Conservation (phyloP, 1,284 basidiomycete genomes). For the Rhodotorula sp. region DNA sequence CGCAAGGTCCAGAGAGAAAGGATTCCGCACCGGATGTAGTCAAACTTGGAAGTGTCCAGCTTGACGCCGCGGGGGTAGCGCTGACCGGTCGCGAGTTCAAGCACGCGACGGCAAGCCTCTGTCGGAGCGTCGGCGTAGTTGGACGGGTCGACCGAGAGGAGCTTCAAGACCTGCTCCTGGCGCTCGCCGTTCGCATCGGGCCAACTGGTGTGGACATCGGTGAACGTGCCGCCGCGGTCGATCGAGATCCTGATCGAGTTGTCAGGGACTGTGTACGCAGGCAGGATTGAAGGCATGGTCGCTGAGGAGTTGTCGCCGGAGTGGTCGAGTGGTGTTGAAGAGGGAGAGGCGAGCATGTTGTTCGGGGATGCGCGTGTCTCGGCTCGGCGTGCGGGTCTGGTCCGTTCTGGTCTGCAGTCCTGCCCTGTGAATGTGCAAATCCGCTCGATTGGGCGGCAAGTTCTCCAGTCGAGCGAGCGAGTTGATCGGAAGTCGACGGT, state of each 20-base stretch:
- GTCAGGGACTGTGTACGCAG: slow-evolving; percentile 9
- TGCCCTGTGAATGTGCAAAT: too few relatives aligned
- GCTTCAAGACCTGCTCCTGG: slow-evolving; percentile 50
- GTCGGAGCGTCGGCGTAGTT: slow-evolving; percentile 94
- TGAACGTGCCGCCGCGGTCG: slow-evolving; percentile 48
- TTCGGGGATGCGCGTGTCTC: background rate
- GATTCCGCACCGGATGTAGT: slow-evolving; percentile 61
- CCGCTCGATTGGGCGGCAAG: too few relatives aligned
- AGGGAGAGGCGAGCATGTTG: background rate
- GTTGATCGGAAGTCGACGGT: too few relatives aligned
- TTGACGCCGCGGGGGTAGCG: slow-evolving; percentile 64
- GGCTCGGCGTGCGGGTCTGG: background rate
- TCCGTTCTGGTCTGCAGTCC: background rate
- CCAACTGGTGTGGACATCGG: slow-evolving; percentile 45
- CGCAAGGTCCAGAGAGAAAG: slow-evolving; percentile 66
- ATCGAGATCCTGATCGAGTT: slow-evolving; percentile 20
- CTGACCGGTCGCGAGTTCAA: slow-evolving; percentile 71
- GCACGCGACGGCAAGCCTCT: slow-evolving; percentile 85
- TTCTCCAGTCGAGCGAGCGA: too few relatives aligned
- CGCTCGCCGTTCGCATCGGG: slow-evolving; percentile 10
- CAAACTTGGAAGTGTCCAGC: slow-evolving; percentile 78
- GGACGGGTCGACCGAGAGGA: slow-evolving; percentile 55
- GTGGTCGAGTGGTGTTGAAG: background rate
- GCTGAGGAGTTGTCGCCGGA: background rate
- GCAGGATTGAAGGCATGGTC: slow-evolving; percentile 16